Evolutionary conservation across 73 alveolate genomes (phyloP).

Genomic region (Uronychia setigera): DNA sequence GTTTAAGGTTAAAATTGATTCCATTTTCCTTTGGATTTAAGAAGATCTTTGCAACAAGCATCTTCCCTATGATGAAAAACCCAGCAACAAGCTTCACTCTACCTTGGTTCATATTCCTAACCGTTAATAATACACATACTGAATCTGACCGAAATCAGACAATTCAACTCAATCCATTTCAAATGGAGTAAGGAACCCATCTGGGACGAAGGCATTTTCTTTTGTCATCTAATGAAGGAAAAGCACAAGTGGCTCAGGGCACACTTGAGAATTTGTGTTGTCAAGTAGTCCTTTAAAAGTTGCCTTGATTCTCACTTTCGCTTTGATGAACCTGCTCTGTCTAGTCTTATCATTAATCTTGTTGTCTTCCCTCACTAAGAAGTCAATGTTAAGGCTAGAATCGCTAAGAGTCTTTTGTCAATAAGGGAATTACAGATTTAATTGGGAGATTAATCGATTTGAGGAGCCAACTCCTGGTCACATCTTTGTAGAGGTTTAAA

Average conservation of each 20-base stretch:
- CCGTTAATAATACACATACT: not conserved
- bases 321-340: conserved; percentile 29
- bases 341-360: conserved; percentile 1
- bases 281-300: conserved; percentile 20
- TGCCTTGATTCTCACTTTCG: conserved; percentile 58
- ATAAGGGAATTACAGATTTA: not conserved
- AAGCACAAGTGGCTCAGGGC: conserved; percentile 47
- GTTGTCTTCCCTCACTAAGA: conserved; percentile 8
- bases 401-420: conserved; percentile 11
- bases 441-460: conserved; percentile 25
- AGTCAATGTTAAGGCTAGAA: conserved; percentile 22
- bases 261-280: conserved; percentile 8
- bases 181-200: conserved; percentile 57
- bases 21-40: conserved; percentile 47
- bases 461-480: conserved; percentile 55
- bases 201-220: conserved; percentile 46
- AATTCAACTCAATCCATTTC: conserved; percentile 47
- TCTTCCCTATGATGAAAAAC: conserved; percentile 43
- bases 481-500: conserved; percentile 51
- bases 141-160: conserved; percentile 43
- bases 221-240: conserved; percentile 22
- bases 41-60: conserved; percentile 27
- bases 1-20: conserved; percentile 11
- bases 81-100: conserved; percentile 37
- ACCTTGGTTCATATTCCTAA: not conserved